Conservation (phyloP, 2,329 filamentous ascomycete genomes). For the Epichloe scottii region DNA sequence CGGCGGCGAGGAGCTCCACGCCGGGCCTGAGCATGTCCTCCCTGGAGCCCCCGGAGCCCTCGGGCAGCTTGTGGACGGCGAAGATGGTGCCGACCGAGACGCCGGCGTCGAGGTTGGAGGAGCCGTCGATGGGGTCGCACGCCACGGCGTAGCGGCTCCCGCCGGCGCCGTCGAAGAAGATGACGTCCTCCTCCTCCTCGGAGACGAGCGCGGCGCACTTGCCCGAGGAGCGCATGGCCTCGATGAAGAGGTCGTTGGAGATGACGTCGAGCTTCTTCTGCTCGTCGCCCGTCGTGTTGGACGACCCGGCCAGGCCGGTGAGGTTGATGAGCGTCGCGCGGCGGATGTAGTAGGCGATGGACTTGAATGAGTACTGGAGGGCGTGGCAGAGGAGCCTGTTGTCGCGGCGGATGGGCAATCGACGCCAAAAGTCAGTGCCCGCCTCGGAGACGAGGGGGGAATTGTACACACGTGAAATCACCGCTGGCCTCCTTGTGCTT, state of each 20-base stretch:
- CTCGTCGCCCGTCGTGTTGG: conserved; percentile 92
- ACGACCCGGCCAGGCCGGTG: conserved; percentile 84
- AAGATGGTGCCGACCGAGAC: conserved; percentile 98
- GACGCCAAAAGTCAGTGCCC: neutral
- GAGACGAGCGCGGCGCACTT: conserved; percentile 90
- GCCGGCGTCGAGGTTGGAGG: conserved; percentile 92
- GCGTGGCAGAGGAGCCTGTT: conserved; percentile 85
- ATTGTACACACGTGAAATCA: conserved; percentile 75
- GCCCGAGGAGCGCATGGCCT: conserved; percentile 84
- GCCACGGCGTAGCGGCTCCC: conserved; percentile 86
- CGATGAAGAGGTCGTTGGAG: conserved; percentile 94
- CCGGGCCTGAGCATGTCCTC: conserved; percentile 85
- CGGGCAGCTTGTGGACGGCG: conserved; percentile 78
- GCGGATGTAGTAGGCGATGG: conserved; percentile 98
- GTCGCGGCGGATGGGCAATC: neutral
- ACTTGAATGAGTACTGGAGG: conserved; percentile 99
- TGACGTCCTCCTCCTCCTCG: conserved; percentile 89
- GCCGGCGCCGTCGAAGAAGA: conserved; percentile 66
- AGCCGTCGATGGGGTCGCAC: conserved; percentile 96
- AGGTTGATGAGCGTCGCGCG: conserved; percentile 91
- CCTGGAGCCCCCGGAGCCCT: conserved; percentile 58
- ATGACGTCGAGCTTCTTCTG: conserved; percentile 99
- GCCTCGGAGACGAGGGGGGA: no score
- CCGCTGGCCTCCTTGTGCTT: conserved; percentile 92
- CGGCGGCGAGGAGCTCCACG: conserved; percentile 80